phyloP scores from a whole-genome alignment of 225 moss, liverwort and hornwort species.

The Rhytidiadelphus loreus region DNA sequence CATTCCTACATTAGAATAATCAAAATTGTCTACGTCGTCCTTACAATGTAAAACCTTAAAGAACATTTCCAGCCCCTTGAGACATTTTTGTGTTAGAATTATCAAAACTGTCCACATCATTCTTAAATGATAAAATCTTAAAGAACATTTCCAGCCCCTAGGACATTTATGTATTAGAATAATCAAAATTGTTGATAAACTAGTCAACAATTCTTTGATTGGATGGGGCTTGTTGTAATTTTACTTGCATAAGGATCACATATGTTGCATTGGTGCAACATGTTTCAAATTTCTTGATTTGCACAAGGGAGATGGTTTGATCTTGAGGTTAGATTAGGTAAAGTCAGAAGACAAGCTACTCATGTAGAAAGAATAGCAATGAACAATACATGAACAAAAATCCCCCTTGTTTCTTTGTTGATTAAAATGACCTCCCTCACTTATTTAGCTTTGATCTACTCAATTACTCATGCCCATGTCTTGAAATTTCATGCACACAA shows the following conservation, averaged over 20 bases:
- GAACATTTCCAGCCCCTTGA: too few relatives aligned
- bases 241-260: background rate
- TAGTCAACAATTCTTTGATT: background rate
- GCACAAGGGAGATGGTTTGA: background rate
- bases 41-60: too few relatives aligned
- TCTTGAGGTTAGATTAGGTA: fast-evolving
- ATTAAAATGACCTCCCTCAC: fast-evolving
- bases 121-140: too few relatives aligned
- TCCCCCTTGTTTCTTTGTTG: background rate
- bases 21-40: too few relatives aligned
- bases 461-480: background rate
- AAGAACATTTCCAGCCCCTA: too few relatives aligned
- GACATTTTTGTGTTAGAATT: too few relatives aligned
- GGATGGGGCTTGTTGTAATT: background rate
- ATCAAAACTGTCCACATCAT: too few relatives aligned
- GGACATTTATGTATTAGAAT: background rate
- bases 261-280: background rate
- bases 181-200: background rate
- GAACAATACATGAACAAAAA: background rate
- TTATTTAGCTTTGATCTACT: background rate
- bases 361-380: background rate
- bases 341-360: fast-evolving
- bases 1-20: too few relatives aligned
- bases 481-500: background rate
- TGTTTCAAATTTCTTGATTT: background rate